Evolutionary conservation across 2,329 filamentous ascomycete species (phyloP).

Genomic region (Colletotrichum sp.): DNA sequence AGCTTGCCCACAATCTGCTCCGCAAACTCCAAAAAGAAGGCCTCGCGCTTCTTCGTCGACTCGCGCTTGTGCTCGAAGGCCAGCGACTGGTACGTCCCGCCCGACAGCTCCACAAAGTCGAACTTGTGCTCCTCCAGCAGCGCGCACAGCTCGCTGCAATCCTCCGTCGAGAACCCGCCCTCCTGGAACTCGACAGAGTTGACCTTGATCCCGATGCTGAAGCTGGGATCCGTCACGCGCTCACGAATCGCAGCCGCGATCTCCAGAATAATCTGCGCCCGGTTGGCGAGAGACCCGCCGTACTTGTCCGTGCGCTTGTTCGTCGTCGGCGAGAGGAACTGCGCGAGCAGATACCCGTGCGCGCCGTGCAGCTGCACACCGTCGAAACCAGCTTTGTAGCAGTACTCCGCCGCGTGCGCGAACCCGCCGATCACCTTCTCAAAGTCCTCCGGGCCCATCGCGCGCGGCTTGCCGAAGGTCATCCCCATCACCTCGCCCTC

Average conservation of each 20-base stretch:
- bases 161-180: slow-evolving; percentile 55
- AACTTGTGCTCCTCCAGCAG: slow-evolving; percentile 53
- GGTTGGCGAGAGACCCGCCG: slow-evolving; percentile 51
- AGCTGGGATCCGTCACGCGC: slow-evolving; percentile 31
- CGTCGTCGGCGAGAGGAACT: slow-evolving; percentile 46
- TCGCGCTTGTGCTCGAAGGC: slow-evolving; percentile 58
- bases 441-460: slow-evolving; percentile 58
- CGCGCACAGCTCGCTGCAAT: slow-evolving; percentile 52
- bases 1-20: slow-evolving; percentile 51
- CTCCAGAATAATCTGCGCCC: slow-evolving; percentile 50
- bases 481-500: slow-evolving; percentile 46
- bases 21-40: slow-evolving; percentile 67
- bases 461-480: slow-evolving; percentile 56
- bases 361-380: slow-evolving; percentile 52
- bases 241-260: slow-evolving; percentile 43
- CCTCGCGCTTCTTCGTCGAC: slow-evolving; percentile 59
- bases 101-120: slow-evolving; percentile 64
- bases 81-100: slow-evolving; percentile 63
- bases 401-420: slow-evolving; percentile 60
- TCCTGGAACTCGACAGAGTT: slow-evolving; percentile 63
- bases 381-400: slow-evolving; percentile 61
- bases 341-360: slow-evolving; percentile 52
- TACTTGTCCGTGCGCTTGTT: slow-evolving; percentile 52
- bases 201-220: slow-evolving; percentile 62
- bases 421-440: slow-evolving; percentile 57